Evolutionary conservation across 192 early-diverging fungal genomes (phyloP).

Genomic region (Linnemannia exigua): DNA sequence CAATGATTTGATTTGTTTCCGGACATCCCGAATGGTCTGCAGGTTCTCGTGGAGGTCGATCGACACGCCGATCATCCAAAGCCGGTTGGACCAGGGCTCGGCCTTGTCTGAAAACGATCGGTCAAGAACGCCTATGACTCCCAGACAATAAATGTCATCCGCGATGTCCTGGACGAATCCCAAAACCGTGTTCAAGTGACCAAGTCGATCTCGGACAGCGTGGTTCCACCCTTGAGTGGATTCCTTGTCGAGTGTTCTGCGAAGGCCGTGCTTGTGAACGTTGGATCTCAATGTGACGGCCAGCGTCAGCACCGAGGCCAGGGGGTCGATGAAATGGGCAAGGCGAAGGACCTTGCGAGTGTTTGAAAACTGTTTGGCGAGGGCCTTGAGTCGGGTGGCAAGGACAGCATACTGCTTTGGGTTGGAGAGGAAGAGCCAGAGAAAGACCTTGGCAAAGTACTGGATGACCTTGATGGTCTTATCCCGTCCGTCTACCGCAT

Average conservation of each 20-base stretch:
- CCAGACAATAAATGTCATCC: conserved; percentile 82
- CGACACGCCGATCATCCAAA: conserved; percentile 80
- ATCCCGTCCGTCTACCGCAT: conserved; percentile 86
- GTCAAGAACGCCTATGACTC: conserved; percentile 76
- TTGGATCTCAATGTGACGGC: conserved; percentile 9
- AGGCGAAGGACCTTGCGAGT: conserved; percentile 84
- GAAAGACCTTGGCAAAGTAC: conserved; percentile 80
- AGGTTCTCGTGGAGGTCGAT: conserved; percentile 75
- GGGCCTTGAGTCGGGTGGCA: conserved; percentile 40
- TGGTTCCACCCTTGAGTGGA: conserved; percentile 12
- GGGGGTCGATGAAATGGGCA: conserved; percentile 76
- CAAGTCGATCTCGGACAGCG: conserved; percentile 38
- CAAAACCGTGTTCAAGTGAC: conserved; percentile 59
- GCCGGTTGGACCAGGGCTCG: conserved; percentile 72
- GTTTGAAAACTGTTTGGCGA: conserved; percentile 80
- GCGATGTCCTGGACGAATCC: conserved; percentile 77
- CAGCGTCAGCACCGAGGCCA: conserved; percentile 65
- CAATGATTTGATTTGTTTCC: conserved; percentile 36
- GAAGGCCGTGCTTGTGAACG: conserved; percentile 4
- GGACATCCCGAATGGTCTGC: conserved; percentile 49
- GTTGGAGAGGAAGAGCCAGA: conserved; percentile 60
- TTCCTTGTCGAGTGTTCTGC: conserved; percentile 14
- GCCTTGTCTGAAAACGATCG: conserved; percentile 63
- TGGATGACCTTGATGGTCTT: conserved; percentile 86
- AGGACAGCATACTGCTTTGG: conserved; percentile 34